These are phyloP conservation scores for Cyberlindnera samutprakarnensis DNA, from an alignment of 805 yeast species.

Conservation along the genomic window DNA sequence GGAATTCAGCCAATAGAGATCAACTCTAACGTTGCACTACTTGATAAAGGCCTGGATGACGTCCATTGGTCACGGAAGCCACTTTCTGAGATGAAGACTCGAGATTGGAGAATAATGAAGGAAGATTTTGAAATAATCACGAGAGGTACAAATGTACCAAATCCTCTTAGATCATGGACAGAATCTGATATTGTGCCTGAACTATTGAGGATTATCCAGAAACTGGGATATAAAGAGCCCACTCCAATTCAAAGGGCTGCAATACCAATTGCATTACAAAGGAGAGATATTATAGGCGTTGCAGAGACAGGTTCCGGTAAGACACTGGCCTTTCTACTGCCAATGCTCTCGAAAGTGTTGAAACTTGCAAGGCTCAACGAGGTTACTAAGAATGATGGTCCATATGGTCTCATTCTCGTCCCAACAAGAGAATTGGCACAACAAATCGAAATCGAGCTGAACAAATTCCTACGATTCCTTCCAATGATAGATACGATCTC, in stretches of 20 bases:
- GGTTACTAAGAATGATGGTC: conserved; percentile 50
- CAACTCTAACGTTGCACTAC: too few relatives aligned
- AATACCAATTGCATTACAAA: conserved; percentile 57
- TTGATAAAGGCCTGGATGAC: conserved; percentile 7
- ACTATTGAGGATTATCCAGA: conserved; percentile 30
- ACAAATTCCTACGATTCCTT: conserved; percentile 36
- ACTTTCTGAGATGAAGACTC: conserved; percentile 53
- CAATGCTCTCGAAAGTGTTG: conserved; percentile 51
- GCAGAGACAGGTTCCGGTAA: conserved; percentile 98
- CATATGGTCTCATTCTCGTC: conserved; percentile 69
- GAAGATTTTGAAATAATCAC: conserved; percentile 68
- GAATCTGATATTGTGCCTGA: conserved; percentile 47
- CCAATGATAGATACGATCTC: conserved; percentile 45
- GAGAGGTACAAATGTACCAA: conserved; percentile 32
- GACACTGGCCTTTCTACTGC: conserved; percentile 76
- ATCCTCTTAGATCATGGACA: conserved; percentile 70
- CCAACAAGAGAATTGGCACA: conserved; percentile 94
- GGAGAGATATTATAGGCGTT: conserved; percentile 73
- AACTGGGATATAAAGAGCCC: conserved; percentile 53
- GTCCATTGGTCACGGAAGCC: conserved; percentile 63
- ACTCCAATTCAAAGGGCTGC: conserved; percentile 91
- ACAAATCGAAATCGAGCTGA: conserved; percentile 68
- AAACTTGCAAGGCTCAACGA: conserved; percentile 39
- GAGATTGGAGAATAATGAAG: conserved; percentile 87
- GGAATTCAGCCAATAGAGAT: conserved; percentile 5